These are phyloP conservation scores for Tylopilus sp. DNA, from an alignment of 768 basidiomycete genomes.

Conservation along the genomic window DNA sequence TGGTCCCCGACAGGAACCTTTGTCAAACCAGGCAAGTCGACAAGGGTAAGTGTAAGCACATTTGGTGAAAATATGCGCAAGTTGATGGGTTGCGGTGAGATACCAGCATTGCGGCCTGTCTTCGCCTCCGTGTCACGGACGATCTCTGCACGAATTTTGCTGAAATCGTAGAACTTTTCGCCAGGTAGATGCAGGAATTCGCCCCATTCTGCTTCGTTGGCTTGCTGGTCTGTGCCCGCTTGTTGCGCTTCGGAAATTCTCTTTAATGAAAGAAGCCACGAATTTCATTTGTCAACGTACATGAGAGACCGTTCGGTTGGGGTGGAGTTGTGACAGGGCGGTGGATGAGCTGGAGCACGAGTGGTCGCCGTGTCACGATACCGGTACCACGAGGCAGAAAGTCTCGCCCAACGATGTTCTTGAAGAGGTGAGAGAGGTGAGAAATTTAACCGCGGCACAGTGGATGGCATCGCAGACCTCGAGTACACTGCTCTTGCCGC, in stretches of 20 bases:
- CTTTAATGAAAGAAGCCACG: neutral
- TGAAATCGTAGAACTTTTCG: constrained; percentile 97
- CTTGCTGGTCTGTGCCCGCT: constrained; percentile 61
- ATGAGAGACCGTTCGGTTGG: constrained; percentile 40
- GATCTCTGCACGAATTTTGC: constrained; percentile 95
- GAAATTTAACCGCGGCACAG: neutral
- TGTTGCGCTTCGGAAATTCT: constrained; percentile 21
- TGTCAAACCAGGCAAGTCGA: constrained; percentile 95
- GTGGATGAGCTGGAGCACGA: constrained; percentile 95
- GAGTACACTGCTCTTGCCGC: constrained; percentile 89
- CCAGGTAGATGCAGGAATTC: constrained; percentile 96
- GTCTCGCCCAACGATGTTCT: constrained; percentile 98
- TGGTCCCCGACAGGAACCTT: constrained; percentile 96
- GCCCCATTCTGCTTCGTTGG: constrained; percentile 96
- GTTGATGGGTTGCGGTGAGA: constrained; percentile 96
- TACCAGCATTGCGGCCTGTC: constrained; percentile 97
- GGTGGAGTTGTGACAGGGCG: constrained; percentile 54
- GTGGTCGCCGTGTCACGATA: constrained; percentile 95
- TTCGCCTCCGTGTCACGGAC: constrained; percentile 96
- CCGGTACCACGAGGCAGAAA: constrained; percentile 98
- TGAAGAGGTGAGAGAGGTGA: constrained; percentile 10
- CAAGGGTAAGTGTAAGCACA: constrained; percentile 93
- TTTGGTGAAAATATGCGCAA: constrained; percentile 96
- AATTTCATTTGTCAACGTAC: constrained; percentile 32
- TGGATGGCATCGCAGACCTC: constrained; percentile 51